Base-by-base conservation (phyloP, 1,284 basidiomycete genomes). In the Fomes fomentarius region DNA sequence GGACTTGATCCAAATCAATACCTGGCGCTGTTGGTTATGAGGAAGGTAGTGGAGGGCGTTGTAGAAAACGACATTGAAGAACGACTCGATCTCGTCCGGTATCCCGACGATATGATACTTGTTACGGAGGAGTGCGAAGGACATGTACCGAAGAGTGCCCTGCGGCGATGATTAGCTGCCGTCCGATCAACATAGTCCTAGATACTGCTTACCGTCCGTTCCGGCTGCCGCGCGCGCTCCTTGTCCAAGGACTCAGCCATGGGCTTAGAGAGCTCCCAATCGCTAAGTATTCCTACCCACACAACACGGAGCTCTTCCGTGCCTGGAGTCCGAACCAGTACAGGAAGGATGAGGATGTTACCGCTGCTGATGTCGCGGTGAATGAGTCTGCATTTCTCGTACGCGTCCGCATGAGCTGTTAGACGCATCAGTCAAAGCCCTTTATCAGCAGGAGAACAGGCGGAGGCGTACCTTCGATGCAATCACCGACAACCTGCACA, bases 61-160 rank as follows among this genome's bases (percentile, higher is more conserved):
- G 25, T 55, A 38, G 33, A 55, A 15, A 24, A 55, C 34, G 22
- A 55, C 53, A 22, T 50, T 28, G 19, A 50, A 35, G 33, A 55
- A 55, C 9, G 53, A 55, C 11, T 55, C 53, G 19, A 55, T 43
- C 19, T 55, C 53, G 40, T 55, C 53, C 4, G 43, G 1, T 5
- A 41, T 26, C 15, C 22, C 19, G 4, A 35, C n/a, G 10, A 26
- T 22, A 1, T 35, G 19, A 1, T 24, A 14, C 14, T 11, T 2
- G 4, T 41, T 14, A 5, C 24, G 21, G 19, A 52, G 28, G 1
- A 40, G 5, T 5, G 35, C 38, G 25, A 46, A 42, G 7, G 50
- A 52, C 42, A 46, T 52, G 38, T 39, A 52, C 15, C 44, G 25
- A 10, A 14, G 39, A 3, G 43, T 52, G 11, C 43, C 50, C 50